Base-by-base conservation (phyloP, 2,329 filamentous ascomycete species). In the Fusarium burgessii region DNA sequence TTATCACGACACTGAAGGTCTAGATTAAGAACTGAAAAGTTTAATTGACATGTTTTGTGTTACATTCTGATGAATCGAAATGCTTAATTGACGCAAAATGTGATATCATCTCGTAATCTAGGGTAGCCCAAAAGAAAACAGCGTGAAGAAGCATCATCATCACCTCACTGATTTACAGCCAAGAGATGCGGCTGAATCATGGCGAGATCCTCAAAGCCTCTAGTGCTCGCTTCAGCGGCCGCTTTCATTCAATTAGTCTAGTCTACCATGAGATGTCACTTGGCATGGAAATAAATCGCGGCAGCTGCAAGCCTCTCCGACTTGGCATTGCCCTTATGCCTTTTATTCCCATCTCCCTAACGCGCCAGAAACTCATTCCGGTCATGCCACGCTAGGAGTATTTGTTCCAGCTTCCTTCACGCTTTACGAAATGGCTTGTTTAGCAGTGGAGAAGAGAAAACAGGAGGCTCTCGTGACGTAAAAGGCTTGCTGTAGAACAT, bases 181-280 rank as follows among this genome's bases (percentile, higher is more conserved):
- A 67, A 68, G 64, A 68, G 43, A 67, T 67, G 64, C 62, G 64
- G 64, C 64, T 67, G 49, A 67, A 46, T 33, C 62, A 67, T 67
- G 47, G 9, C 64, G 43, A 56, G 55, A 50, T 55, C 23, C 5
- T 4, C 27, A 25, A 25, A 20, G 23, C 23, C 29, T 46, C 25
- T 68, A 51, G 64, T 62, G 49, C 8, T 56, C n/a, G 38, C 33
- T 14, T 50, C 23, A 62, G 51, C 18, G 47, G 47, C 15, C 54
- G 15, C 46, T 41, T 41, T 36, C 43, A 20, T 33, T 32, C 20
- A 20, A 40, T 23, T 14, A 60, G 35, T 33, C 29, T 66, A 59
- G 60, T 14, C 35, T 36, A 15, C 45, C 40, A 49, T 45, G 23
- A 41, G 27, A 20, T 27, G 11, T 38, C 27, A 23, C 63, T 67